Conservation (phyloP, 2,329 filamentous ascomycete species). For the Davidsoniella neocaledoniae region DNA sequence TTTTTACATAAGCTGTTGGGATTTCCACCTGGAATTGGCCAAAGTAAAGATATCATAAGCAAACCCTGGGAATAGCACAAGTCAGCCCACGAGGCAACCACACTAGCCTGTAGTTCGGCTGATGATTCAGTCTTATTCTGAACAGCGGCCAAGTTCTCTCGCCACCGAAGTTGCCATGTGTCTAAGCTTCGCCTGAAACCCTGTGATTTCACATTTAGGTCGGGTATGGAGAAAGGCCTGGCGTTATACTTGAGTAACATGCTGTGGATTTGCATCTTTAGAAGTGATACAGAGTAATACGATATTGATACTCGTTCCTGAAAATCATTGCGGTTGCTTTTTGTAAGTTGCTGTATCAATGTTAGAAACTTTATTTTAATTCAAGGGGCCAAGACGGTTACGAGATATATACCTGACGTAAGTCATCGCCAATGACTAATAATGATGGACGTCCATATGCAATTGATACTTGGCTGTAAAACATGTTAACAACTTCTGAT, state of each 20-base stretch:
- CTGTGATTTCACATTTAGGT: neutral
- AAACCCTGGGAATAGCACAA: neutral
- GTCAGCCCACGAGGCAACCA: neutral
- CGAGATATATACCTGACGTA: slow-evolving; percentile 10
- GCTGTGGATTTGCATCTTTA: slow-evolving; percentile 13
- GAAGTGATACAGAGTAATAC: slow-evolving; percentile 11
- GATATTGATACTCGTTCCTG: slow-evolving; percentile 12
- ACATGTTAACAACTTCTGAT: slow-evolving; percentile 19
- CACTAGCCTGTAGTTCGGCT: neutral
- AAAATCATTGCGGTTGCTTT: neutral
- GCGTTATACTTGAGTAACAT: slow-evolving; percentile 1
- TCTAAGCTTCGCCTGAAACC: slow-evolving; percentile 1
- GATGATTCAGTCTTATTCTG: neutral
- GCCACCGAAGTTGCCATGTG: slow-evolving; percentile 3
- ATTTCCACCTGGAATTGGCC: neutral
- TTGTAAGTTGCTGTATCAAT: too few species aligned
- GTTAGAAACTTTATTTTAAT: neutral
- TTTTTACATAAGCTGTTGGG: neutral
- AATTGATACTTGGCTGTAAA: slow-evolving; percentile 12
- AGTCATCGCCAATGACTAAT: slow-evolving; percentile 12
- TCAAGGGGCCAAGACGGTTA: neutral
- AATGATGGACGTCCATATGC: slow-evolving; percentile 13
- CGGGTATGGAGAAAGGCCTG: neutral
- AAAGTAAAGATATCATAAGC: neutral
- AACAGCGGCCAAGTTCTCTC: neutral